phyloP scores from a whole-genome alignment of 1,139 yeast genomes.

The Pichia sp. region DNA sequence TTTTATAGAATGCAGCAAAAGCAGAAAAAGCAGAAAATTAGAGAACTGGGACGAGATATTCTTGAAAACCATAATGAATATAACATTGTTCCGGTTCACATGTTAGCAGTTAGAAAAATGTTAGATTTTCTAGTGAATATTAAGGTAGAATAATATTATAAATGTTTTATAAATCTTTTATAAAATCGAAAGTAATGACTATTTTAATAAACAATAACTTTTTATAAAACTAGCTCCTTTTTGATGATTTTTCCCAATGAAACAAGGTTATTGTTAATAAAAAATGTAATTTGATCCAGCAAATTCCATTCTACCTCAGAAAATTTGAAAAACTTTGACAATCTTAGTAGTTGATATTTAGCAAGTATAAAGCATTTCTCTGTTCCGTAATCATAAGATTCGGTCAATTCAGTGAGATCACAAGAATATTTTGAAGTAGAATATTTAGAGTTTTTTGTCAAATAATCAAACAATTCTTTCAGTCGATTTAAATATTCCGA shows the following conservation, averaged over 20 bases:
- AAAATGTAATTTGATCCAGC: background rate
- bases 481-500: constrained; percentile 2
- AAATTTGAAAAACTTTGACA: background rate
- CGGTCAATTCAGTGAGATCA: background rate
- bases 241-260: background rate
- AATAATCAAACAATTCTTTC: background rate
- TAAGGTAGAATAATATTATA: constrained; percentile 26
- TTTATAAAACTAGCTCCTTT: background rate
- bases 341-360: constrained; percentile 4
- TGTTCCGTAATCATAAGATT: background rate
- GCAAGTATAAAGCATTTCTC: constrained; percentile 8
- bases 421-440: background rate
- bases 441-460: background rate
- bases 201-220: too few relatives aligned
- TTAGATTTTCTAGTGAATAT: constrained; percentile 41
- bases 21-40: constrained; percentile 8
- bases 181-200: too few relatives aligned
- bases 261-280: background rate
- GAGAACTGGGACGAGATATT: constrained; percentile 8
- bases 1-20: constrained; percentile 16
- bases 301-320: constrained; percentile 2
- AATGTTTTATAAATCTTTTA: background rate
- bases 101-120: constrained; percentile 66
- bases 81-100: constrained; percentile 73
- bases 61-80: constrained; percentile 4